Evolutionary conservation across 1,284 basidiomycete genomes (phyloP).

Genomic region (Cryptococcus wingfieldii): DNA sequence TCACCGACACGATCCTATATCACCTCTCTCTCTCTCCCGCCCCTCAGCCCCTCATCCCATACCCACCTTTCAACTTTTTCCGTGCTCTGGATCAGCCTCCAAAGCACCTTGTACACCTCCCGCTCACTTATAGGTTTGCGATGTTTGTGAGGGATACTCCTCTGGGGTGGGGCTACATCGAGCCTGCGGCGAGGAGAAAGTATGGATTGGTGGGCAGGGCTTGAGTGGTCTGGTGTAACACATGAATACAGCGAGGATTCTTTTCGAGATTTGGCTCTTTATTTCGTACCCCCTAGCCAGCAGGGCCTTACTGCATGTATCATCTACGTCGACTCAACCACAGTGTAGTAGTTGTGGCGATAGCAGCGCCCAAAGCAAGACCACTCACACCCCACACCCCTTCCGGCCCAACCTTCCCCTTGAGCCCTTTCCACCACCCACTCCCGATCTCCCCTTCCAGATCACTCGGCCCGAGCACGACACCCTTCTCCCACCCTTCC

Average conservation of each 20-base stretch:
- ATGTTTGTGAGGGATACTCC: slow-evolving; percentile 39
- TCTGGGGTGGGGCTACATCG: slow-evolving; percentile 39
- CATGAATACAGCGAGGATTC: not conserved
- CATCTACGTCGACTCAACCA: too few species aligned
- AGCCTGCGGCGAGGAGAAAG: slow-evolving; percentile 46
- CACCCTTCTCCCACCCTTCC: slow-evolving; percentile 48
- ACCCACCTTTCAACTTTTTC: slow-evolving; percentile 37
- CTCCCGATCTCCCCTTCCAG: slow-evolving; percentile 4
- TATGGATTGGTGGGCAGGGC: slow-evolving; percentile 35
- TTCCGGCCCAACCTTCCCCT: not conserved
- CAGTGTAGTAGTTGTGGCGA: too few species aligned
- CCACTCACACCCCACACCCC: not conserved
- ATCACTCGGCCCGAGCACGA: slow-evolving; percentile 37
- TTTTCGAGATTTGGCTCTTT: not conserved
- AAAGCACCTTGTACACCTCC: slow-evolving; percentile 37
- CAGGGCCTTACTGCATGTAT: too few species aligned
- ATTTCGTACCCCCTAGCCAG: not conserved
- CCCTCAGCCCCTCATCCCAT: slow-evolving; percentile 38
- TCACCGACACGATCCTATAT: slow-evolving; percentile 39
- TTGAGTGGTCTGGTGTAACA: not conserved
- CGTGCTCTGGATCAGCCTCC: slow-evolving; percentile 30
- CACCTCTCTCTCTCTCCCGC: slow-evolving; percentile 38
- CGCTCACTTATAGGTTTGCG: slow-evolving; percentile 39
- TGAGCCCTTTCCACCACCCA: not conserved
- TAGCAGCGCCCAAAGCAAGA: not conserved